A percentile compares a stretch with the other conserved stretches of the same genome.
These are phyloP conservation scores for Aschersonia sp. DNA, from an alignment of 2,329 filamentous ascomycete species.

Conservation along the genomic window DNA sequence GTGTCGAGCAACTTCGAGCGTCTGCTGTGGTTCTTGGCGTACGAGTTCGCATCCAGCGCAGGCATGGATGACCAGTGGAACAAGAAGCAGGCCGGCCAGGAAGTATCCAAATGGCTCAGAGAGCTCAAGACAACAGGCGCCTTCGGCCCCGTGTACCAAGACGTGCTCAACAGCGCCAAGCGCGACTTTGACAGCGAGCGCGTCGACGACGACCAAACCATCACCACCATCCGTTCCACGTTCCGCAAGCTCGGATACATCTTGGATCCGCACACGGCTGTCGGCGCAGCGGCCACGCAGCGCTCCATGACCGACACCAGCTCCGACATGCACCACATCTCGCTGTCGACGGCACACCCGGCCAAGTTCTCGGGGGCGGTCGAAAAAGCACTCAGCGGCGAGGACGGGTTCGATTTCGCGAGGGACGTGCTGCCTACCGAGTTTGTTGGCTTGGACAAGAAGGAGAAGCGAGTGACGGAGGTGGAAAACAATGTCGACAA, in stretches of 20 bases:
- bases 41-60: constrained; percentile 46
- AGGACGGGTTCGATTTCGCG: constrained; percentile 62
- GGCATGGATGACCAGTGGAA: constrained; percentile 52
- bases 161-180: constrained; percentile 58
- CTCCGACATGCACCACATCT: constrained; percentile 53
- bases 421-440: constrained; percentile 64
- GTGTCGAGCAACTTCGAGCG: constrained; percentile 96
- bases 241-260: constrained; percentile 58
- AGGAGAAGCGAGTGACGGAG: constrained; percentile 57
- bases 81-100: constrained; percentile 57
- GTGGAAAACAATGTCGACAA: constrained; percentile 60
- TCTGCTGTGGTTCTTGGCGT: constrained; percentile 83
- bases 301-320: constrained; percentile 47
- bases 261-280: constrained; percentile 83
- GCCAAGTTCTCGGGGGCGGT: constrained; percentile 89
- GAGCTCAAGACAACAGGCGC: constrained; percentile 70
- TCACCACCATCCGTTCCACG: constrained; percentile 45
- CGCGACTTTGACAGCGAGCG: constrained; percentile 71
- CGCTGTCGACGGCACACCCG: constrained; percentile 85
- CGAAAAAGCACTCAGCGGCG: constrained; percentile 57
- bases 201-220: constrained; percentile 50
- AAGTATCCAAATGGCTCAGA: constrained; percentile 64
- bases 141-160: constrained; percentile 61
- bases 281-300: constrained; percentile 65
- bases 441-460: constrained; percentile 64